Base-by-base conservation (phyloP, 805 yeast species). In the Saccharomycopsis fibuligera region DNA sequence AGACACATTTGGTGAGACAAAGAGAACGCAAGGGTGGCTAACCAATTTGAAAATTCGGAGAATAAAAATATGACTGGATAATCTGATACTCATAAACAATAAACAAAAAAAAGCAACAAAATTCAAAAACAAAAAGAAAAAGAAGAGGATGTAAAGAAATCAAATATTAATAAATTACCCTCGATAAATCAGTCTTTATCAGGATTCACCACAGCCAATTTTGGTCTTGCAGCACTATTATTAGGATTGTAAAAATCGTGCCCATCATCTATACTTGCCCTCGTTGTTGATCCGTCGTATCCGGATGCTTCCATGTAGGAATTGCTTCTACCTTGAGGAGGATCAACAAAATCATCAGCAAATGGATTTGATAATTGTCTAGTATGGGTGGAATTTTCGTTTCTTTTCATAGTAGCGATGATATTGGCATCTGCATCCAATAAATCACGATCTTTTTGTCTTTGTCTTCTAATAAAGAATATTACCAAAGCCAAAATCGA, bases 381-480 rank as follows among this genome's bases (percentile, higher is more conserved):
- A 16, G 44, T 23, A 33, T 44, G 49, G 2, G 44, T 9, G 17
- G 29, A 29, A 35, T 44, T 47, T 35, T 50, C 54, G 21, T 42
- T 48, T 19, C 55, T 38, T 27, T 49, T 52, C 44, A 50, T 44
- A 2, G 54, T 33, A 19, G 56, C 56, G 29, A 53, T 53, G 19
- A 53, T 47, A 25, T 53, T 53, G 19, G 56, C 56, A 39, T 53
- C 56, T 14, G 56, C 56, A 45, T 53, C 56, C 42, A 53, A 44
- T 24, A 53, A 47, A 33, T 53, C 56, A 12, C 54, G 44, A 25
- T 53, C 56, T 35, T 53, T 53, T 33, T 48, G 51, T 35, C 54
- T 46, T 41, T 53, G 56, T 35, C 56, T 41, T 29, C 54, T 36
- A 23, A 53, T 50, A 29, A 53, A 53, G 21, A 50, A 53, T 14